Evolutionary conservation across 2,329 filamentous ascomycete genomes (phyloP).

Genomic region (Didymella glomerata): DNA sequence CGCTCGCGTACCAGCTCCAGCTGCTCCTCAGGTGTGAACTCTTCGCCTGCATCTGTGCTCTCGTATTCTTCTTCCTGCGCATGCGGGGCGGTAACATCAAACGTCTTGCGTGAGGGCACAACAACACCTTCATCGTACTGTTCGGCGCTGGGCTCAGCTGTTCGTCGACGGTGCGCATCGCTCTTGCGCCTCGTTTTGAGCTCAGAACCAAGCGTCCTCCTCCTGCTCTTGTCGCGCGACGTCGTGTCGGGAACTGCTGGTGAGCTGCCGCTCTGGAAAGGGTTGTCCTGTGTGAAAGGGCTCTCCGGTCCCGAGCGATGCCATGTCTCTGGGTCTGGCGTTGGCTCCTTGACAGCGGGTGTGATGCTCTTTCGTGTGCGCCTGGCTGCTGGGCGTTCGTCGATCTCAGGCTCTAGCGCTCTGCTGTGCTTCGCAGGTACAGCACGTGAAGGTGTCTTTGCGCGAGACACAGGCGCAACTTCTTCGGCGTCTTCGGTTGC

Average conservation of each 20-base stretch:
- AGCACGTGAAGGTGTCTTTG: conserved; percentile 49
- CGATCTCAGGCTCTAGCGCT: conserved; percentile 46
- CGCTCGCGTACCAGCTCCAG: conserved; percentile 79
- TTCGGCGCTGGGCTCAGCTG: conserved; percentile 52
- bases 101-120: conserved; percentile 65
- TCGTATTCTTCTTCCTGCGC: conserved; percentile 49
- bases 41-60: conserved; percentile 76
- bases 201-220: conserved; percentile 60
- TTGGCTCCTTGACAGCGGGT: conserved; percentile 55
- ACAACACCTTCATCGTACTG: conserved; percentile 62
- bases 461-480: conserved; percentile 28
- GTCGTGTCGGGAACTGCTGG: conserved; percentile 57
- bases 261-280: conserved; percentile 87
- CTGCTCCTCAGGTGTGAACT: conserved; percentile 90
- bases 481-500: conserved; percentile 49
- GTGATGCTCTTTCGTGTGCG: conserved; percentile 52
- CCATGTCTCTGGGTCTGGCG: conserved; percentile 60
- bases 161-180: conserved; percentile 54
- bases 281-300: conserved; percentile 88
- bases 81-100: conserved; percentile 64
- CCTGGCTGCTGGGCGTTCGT: conserved; percentile 46
- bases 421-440: conserved; percentile 57
- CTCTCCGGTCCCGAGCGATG: conserved; percentile 60
- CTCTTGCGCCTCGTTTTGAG: conserved; percentile 55
- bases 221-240: conserved; percentile 56